phyloP scores from a whole-genome alignment of 352 stramenopile species.

The Globisporangium parvum region DNA sequence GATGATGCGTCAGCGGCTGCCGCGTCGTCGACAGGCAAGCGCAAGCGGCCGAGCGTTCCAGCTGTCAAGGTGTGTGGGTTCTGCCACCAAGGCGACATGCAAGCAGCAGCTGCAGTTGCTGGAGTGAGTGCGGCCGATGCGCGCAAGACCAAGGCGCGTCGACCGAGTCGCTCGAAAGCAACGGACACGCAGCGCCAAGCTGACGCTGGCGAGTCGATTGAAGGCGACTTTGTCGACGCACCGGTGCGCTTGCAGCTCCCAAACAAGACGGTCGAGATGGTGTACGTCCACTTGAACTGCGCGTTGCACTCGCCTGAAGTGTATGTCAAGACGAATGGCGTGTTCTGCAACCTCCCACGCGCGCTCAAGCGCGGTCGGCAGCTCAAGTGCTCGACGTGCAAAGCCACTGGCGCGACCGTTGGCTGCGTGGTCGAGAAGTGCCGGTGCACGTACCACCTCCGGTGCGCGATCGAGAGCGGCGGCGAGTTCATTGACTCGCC shows the following conservation, averaged over 20 bases:
- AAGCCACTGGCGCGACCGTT: slow-evolving; percentile 62
- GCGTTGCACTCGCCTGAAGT: slow-evolving; percentile 76
- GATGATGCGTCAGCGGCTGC: slow-evolving; percentile 17
- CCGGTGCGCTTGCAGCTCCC: slow-evolving; percentile 61
- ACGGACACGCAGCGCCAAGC: slow-evolving; percentile 12
- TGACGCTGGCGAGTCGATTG: slow-evolving; percentile 23
- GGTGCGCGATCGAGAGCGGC: slow-evolving; percentile 64
- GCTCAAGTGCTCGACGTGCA: slow-evolving; percentile 65
- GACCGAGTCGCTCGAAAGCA: slow-evolving; percentile 8
- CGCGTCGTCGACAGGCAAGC: slow-evolving; percentile 4
- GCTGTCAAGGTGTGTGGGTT: slow-evolving; percentile 48
- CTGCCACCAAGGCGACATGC: slow-evolving; percentile 45
- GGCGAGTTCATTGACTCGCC: slow-evolving; percentile 68
- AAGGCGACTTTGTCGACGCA: slow-evolving; percentile 69
- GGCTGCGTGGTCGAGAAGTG: slow-evolving; percentile 76
- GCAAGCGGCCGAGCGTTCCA: slow-evolving; percentile 9
- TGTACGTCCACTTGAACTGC: slow-evolving; percentile 80
- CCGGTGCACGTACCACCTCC: slow-evolving; percentile 71
- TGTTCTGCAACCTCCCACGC: slow-evolving; percentile 76
- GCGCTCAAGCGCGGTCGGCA: slow-evolving; percentile 75
- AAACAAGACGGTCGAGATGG: slow-evolving; percentile 60
- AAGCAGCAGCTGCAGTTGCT: slow-evolving; percentile 4
- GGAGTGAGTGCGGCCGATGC: not conserved
- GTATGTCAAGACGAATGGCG: slow-evolving; percentile 71
- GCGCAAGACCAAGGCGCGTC: slow-evolving; percentile 10